Evolutionary conservation across 192 early-diverging fungal genomes (phyloP), one percentile per base, ranked within the genome.

Genomic region (Linnemannia hyalina): DNA sequence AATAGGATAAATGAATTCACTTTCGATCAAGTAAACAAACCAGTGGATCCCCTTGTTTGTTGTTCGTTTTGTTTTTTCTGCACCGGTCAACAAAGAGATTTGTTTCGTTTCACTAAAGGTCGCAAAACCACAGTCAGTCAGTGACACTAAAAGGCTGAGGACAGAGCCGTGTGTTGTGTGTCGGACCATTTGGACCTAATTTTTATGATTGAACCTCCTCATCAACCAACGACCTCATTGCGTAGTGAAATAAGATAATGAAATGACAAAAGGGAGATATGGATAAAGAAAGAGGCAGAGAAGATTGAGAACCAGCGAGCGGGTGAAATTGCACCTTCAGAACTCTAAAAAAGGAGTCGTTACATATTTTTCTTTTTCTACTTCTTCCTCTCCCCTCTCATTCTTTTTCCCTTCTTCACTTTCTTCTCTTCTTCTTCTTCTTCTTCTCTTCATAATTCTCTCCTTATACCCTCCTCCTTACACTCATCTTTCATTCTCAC

Each of bases 301-400:
- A 65, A 65, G 60, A 65, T 65, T 70, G 69, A 70, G 40, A 41
- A 70, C 69, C 35, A 38, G 38, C 35, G 6, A 41, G 40, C 60
- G 60, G 60, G 26, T 32, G 60, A 65, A 32, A 65, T 65, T 65
- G 11, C 60, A 13, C 60, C 36, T 38, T 6, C 0, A 63, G 23
- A 76, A 57, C 72, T 44, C 72, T 73, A 42, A 35, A 73, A 47
- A 35, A 73, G 72, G 40, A 73, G n/a, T 73, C 13, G 13, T 41
- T 29, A 40, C 42, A 0, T 35, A n/a, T 5, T n/a, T 9, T 72
- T 36, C 26, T 54, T 52, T 74, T 5, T 73, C 42, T 73, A 47
- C 42, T 73, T 32, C 35, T 52, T 47, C 49, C 44, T 16, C 32
- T 35, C 49, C 46, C 35, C 32, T 35, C 41, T 15, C 13, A 11